Conservation (phyloP, 805 yeast genomes). For the Grigorovia transvaalensis region DNA sequence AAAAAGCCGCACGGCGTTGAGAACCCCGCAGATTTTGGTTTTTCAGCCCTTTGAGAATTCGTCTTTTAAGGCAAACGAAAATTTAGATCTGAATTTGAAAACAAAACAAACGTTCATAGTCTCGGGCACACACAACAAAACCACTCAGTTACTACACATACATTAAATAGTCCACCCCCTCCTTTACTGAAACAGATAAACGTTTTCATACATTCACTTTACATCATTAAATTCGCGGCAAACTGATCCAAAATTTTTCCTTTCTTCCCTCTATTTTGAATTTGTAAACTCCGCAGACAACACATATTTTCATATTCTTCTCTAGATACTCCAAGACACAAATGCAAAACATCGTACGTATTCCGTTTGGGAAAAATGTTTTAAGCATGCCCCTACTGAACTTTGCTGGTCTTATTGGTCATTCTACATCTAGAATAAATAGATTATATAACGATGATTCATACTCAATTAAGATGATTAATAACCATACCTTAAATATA, state of each 20-base stretch:
- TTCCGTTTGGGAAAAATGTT: background rate
- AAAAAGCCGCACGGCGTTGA: no score
- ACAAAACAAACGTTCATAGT: background rate
- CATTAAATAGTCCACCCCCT: no score
- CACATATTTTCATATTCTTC: no score
- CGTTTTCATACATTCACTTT: no score
- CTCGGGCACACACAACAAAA: no score
- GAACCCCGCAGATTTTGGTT: background rate
- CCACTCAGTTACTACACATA: no score
- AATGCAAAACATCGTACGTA: background rate
- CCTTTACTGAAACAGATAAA: no score
- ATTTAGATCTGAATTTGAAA: background rate
- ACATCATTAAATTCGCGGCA: no score
- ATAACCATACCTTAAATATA: conserved; percentile 47
- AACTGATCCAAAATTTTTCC: no score
- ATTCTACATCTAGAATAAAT: conserved; percentile 63
- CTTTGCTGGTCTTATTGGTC: conserved; percentile 48
- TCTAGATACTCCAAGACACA: background rate
- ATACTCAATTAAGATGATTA: conserved; percentile 53
- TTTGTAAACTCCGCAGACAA: no score
- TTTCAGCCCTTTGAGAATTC: background rate
- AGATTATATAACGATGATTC: conserved; percentile 75
- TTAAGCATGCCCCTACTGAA: conserved; percentile 12
- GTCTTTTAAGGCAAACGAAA: background rate
- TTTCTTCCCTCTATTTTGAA: no score